Percentiles rank a stretch among this genome's conserved stretches.
These are phyloP conservation scores for Arabidopsis hybrid DNA, from an alignment of 441 rosid genomes.

Conservation along the genomic window DNA sequence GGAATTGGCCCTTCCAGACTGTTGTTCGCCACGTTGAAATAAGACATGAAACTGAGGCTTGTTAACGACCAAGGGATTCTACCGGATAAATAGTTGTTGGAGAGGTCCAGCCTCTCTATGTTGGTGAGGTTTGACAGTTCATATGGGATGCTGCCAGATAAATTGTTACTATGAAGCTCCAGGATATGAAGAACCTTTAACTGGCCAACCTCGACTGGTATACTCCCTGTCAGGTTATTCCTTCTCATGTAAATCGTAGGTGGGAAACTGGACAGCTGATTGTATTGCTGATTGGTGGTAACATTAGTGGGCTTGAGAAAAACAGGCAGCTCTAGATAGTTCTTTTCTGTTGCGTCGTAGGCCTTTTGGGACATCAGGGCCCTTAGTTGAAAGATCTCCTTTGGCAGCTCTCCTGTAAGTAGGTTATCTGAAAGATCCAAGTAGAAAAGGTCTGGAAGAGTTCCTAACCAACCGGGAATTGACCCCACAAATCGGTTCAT, in stretches of 20 bases:
- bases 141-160: background rate
- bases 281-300: background rate
- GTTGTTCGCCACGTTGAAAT: background rate
- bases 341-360: background rate
- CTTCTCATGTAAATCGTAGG: background rate
- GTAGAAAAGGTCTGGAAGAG: background rate
- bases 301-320: background rate
- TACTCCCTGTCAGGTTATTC: background rate
- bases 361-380: background rate
- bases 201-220: background rate
- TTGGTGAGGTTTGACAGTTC: background rate
- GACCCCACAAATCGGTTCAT: background rate
- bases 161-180: background rate
- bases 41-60: background rate
- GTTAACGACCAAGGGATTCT: background rate
- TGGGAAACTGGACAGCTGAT: background rate
- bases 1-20: background rate
- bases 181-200: background rate
- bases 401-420: background rate
- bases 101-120: constrained; percentile 25
- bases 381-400: background rate
- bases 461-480: background rate
- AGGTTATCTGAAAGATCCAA: background rate
- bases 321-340: background rate
- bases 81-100: constrained; percentile 35